Evolutionary conservation across 192 early-diverging fungal genomes (phyloP).

Genomic region (Kickxella alabastrina): DNA sequence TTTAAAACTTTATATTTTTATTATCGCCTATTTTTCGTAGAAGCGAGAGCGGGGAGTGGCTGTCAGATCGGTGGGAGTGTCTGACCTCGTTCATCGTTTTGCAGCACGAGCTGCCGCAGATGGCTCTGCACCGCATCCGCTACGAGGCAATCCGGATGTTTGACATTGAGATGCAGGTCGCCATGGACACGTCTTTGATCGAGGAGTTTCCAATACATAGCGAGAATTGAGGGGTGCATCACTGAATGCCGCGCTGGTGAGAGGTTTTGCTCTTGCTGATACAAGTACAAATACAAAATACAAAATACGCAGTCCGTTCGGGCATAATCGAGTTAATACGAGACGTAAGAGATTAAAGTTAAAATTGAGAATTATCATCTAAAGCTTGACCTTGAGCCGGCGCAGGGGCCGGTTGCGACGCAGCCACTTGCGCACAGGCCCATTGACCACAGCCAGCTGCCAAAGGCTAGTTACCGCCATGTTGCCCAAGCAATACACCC

Average conservation of each 20-base stretch:
- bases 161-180: constrained; percentile 46
- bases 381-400: constrained; percentile 43
- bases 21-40: no score
- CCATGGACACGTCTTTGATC: constrained; percentile 40
- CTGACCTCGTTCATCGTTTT: constrained; percentile 44
- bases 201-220: constrained; percentile 7
- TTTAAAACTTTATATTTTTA: no score
- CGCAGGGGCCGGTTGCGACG: constrained; percentile 23
- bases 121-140: constrained; percentile 41
- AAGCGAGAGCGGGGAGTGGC: constrained; percentile 46
- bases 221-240: background rate
- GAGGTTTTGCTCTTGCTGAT: no score
- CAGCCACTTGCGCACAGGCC: constrained; percentile 41
- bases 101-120: constrained; percentile 41
- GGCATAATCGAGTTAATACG: no score
- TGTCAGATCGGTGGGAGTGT: constrained; percentile 46
- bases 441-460: constrained; percentile 51
- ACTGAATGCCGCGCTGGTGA: no score
- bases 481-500: constrained; percentile 52
- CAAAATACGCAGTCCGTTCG: no score
- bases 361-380: no score
- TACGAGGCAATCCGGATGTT: constrained; percentile 40
- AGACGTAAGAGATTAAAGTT: no score
- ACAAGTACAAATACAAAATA: no score
- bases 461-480: constrained; percentile 33